These are phyloP conservation scores for Saposhnikovia divaricata DNA, from an alignment of 129 eudicot species.

Conservation along the genomic window DNA sequence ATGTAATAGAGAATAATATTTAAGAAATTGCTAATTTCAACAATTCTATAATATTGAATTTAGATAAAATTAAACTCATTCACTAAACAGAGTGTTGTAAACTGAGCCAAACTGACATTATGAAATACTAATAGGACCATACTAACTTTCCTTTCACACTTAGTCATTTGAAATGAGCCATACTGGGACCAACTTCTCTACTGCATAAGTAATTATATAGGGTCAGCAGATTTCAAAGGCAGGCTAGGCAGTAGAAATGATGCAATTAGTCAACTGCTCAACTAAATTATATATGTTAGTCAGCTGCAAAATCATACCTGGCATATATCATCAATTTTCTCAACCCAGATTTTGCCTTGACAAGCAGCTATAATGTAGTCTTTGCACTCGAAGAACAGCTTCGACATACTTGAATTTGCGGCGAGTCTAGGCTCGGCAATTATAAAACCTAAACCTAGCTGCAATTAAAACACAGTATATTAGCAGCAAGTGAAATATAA, in stretches of 20 bases:
- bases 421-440: constrained; percentile 62
- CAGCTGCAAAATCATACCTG: constrained; percentile 51
- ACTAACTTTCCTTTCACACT: neutral
- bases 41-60: neutral
- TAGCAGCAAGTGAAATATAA: constrained; percentile 5
- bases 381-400: constrained; percentile 75
- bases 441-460: constrained; percentile 73
- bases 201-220: neutral
- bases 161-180: neutral
- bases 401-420: constrained; percentile 43
- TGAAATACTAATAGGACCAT: neutral
- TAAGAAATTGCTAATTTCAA: neutral
- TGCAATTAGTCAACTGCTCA: neutral
- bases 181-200: neutral
- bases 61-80: neutral
- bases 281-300: neutral
- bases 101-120: no score
- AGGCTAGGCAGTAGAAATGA: neutral
- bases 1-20: neutral
- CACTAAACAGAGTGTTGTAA: neutral
- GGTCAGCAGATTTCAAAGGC: no score
- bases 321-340: constrained; percentile 83
- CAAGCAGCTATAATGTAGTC: constrained; percentile 68
- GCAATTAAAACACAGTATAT: constrained; percentile 13
- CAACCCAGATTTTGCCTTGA: constrained; percentile 61